Base-by-base conservation (phyloP, 257 asterid genomes). In the Thymus mandschuricus region DNA sequence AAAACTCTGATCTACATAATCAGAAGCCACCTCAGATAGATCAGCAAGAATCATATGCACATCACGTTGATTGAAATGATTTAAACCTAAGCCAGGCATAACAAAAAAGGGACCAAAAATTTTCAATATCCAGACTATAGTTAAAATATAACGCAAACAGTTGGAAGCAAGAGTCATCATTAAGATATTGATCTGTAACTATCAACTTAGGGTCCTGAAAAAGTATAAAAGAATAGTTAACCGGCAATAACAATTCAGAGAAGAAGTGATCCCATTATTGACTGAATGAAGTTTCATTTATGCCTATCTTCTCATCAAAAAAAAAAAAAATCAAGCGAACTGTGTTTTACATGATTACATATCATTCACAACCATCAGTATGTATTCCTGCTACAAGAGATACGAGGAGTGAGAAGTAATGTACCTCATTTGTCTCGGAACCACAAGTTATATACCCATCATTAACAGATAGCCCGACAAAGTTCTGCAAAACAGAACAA, bases 391-490 rank as follows among this genome's bases (percentile, higher is more conserved):
- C 52, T 21, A 52, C 28, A 72, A 71, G 58, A 56, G 28, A 76
- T 33, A 43, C 5, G 60, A 72, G 67, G 60, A 72, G 67, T 40
- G n/a, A 51, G 56, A 55, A 77, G 73, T 57, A 72, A 75, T 58
- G 10, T 60, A 86, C 99, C 97, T 91, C 98, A 69, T 94, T 94
- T 56, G 98, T 88, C 86, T 94, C 99, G 2, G 97, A 91, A 59
- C 99, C 99, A 56, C 99, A 94, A 3, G 97, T 73, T 61, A 94
- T 91, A 80, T 91, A 94, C 74, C 97, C 98, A 82, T 89, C 92
- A 77, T 83, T 79, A 79, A 87, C 92, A 50, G 99, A 89, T 58
- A 91, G 87, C 60, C 99, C 99, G 77, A 94, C 97, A 84, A 94
- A 94, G 77, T 94, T 94, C 99, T 91, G 96, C 82, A 71, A 65